phyloP scores from a whole-genome alignment of 148 eudicot genomes.

The Arbutus unedo region DNA sequence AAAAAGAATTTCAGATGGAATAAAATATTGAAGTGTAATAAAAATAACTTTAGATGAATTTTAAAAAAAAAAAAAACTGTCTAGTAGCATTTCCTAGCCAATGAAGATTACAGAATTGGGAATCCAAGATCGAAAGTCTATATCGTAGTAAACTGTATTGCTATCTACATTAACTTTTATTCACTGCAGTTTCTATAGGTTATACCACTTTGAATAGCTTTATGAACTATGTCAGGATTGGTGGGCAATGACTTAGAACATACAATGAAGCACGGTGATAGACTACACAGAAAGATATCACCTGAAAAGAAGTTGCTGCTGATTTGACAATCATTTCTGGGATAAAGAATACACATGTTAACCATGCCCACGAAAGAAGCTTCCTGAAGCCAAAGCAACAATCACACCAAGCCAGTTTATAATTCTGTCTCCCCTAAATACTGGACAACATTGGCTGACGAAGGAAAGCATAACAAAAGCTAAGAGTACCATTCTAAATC shows the following conservation, averaged over 20 bases:
- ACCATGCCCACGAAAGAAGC: constrained; percentile 99
- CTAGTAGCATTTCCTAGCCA: background rate
- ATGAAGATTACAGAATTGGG: background rate
- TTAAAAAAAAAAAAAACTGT: background rate
- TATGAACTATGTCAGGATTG: background rate
- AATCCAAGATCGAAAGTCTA: background rate
- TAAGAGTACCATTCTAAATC: constrained; percentile 82
- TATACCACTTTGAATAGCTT: background rate
- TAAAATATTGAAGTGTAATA: too few species aligned
- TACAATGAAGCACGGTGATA: background rate
- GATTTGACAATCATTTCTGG: constrained; percentile 91
- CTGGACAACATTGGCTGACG: background rate
- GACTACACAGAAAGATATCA: constrained; percentile 16
- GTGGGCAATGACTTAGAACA: background rate
- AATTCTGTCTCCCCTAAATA: background rate
- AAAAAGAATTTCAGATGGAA: too few species aligned
- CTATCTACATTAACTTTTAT: background rate
- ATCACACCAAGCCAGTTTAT: constrained; percentile 9
- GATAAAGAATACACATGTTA: constrained; percentile 82
- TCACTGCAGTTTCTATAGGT: too few species aligned
- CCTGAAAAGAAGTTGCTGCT: constrained; percentile 60
- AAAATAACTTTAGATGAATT: background rate
- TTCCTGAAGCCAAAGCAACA: constrained; percentile 59
- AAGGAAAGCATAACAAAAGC: background rate
- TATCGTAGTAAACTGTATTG: background rate